Percentiles rank a stretch among this genome's conserved stretches.
Conservation (phyloP, 2,329 filamentous ascomycete species). For the Colletotrichum sp. region DNA sequence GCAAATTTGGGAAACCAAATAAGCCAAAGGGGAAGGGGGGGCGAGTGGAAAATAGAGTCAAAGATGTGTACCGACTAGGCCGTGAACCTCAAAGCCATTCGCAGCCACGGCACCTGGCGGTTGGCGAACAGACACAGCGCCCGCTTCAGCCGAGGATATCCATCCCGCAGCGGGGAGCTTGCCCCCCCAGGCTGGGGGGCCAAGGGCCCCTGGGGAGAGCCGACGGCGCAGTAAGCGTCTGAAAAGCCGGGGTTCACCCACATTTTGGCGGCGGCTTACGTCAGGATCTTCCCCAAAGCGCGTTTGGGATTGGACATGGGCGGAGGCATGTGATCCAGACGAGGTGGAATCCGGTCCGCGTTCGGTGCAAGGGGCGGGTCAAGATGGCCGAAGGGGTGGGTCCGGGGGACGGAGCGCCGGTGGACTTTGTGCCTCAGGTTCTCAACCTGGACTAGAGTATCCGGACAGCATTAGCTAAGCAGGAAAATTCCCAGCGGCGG, state of each 20-base stretch:
- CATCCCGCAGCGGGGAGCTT: conserved; percentile 18
- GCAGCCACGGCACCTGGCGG: conserved; percentile 16
- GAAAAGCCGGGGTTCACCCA: conserved; percentile 4
- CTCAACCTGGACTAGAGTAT: too few relatives aligned
- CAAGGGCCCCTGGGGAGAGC: conserved; percentile 1
- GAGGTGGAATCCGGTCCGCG: background rate
- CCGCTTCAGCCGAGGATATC: conserved; percentile 28
- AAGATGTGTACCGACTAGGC: conserved; percentile 12
- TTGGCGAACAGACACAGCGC: conserved; percentile 18
- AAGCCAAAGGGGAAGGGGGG: background rate
- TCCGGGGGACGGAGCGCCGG: conserved; percentile 9
- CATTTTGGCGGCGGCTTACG: conserved; percentile 8
- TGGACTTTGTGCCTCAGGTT: background rate
- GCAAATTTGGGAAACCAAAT: background rate
- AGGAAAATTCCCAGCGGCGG: background rate
- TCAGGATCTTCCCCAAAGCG: conserved; percentile 2
- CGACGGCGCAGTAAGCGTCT: background rate
- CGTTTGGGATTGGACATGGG: background rate
- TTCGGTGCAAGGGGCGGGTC: background rate
- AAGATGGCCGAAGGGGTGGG: conserved; percentile 6
- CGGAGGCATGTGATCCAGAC: conserved; percentile 14
- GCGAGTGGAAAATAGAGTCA: conserved; percentile 2
- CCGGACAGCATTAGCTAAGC: conserved; percentile 1
- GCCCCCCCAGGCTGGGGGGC: background rate
- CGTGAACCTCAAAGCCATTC: conserved; percentile 20